Evolutionary conservation across 2,329 filamentous ascomycete genomes (phyloP).

Genomic region (Erysiphe pulchra): DNA sequence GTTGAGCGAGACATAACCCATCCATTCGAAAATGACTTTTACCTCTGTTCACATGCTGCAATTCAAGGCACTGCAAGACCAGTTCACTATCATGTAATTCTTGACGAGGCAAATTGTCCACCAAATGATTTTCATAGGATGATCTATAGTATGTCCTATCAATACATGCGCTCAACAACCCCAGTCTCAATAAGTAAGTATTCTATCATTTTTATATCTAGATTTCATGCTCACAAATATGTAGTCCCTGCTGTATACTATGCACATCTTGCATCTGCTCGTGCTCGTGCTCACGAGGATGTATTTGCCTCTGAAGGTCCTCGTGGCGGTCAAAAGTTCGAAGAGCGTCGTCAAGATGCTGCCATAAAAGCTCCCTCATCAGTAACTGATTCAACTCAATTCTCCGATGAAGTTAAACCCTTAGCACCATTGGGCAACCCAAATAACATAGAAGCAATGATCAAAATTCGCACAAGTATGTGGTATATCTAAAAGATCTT

Average conservation of each 20-base stretch:
- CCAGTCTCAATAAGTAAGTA: slow-evolving; percentile 38
- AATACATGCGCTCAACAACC: slow-evolving; percentile 76
- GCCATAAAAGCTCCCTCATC: slow-evolving; percentile 4
- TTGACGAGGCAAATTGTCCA: slow-evolving; percentile 49
- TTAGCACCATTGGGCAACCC: slow-evolving; percentile 9
- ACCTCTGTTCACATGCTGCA: slow-evolving; percentile 42
- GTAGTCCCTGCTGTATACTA: slow-evolving; percentile 71
- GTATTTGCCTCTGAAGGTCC: slow-evolving; percentile 20
- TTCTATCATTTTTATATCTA: slow-evolving; percentile 17
- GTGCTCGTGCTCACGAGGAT: slow-evolving; percentile 50
- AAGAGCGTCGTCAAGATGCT: slow-evolving; percentile 8
- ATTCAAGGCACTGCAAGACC: slow-evolving; percentile 88
- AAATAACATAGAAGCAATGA: slow-evolving; percentile 2
- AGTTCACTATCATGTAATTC: slow-evolving; percentile 71
- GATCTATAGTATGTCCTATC: slow-evolving; percentile 87
- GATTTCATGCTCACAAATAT: background rate
- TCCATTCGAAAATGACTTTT: slow-evolving; percentile 23
- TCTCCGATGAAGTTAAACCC: slow-evolving; percentile 5
- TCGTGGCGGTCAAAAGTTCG: slow-evolving; percentile 18
- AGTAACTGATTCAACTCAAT: slow-evolving; percentile 4
- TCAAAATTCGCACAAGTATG: slow-evolving; percentile 10
- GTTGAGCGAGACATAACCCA: slow-evolving; percentile 80
- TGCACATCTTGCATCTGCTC: slow-evolving; percentile 64
- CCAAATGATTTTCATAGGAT: slow-evolving; percentile 55
- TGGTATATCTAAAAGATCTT: slow-evolving; percentile 12